Conservation (phyloP, 805 yeast species). For the Cyberlindnera meyerae region DNA sequence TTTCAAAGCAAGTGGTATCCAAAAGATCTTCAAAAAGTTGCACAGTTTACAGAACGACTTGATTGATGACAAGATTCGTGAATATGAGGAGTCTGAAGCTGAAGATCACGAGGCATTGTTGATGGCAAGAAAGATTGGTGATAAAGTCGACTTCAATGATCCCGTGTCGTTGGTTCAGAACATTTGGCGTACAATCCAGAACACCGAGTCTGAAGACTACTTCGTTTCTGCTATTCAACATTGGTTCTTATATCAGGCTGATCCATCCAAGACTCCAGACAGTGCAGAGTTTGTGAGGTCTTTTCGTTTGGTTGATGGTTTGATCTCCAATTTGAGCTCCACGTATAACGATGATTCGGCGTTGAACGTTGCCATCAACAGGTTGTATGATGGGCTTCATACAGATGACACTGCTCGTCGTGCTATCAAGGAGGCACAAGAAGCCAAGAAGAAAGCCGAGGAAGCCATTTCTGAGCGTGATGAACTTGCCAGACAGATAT, state of each 20-base stretch:
- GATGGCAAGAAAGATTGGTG: conserved; percentile 30
- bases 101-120: conserved; percentile 47
- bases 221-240: conserved; percentile 50
- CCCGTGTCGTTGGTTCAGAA: conserved; percentile 66
- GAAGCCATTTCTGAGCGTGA: conserved; percentile 55
- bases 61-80: conserved; percentile 60
- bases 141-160: conserved; percentile 41
- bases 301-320: conserved; percentile 57
- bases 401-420: conserved; percentile 83
- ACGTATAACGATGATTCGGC: conserved; percentile 51
- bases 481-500: conserved; percentile 58
- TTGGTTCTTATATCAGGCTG: conserved; percentile 39
- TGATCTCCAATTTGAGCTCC: conserved; percentile 54
- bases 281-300: conserved; percentile 46
- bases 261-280: conserved; percentile 39
- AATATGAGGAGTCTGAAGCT: conserved; percentile 51
- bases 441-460: conserved; percentile 47
- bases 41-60: conserved; percentile 50
- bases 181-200: conserved; percentile 55
- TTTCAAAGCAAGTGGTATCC: conserved; percentile 53
- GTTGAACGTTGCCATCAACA: conserved; percentile 71
- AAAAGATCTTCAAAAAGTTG: conserved; percentile 46
- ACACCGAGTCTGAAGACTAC: conserved; percentile 45
- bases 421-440: conserved; percentile 56
- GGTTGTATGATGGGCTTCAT: conserved; percentile 62